Base-by-base conservation (phyloP, 2,329 filamentous ascomycete species). In the Botrytis hyacinthi region DNA sequence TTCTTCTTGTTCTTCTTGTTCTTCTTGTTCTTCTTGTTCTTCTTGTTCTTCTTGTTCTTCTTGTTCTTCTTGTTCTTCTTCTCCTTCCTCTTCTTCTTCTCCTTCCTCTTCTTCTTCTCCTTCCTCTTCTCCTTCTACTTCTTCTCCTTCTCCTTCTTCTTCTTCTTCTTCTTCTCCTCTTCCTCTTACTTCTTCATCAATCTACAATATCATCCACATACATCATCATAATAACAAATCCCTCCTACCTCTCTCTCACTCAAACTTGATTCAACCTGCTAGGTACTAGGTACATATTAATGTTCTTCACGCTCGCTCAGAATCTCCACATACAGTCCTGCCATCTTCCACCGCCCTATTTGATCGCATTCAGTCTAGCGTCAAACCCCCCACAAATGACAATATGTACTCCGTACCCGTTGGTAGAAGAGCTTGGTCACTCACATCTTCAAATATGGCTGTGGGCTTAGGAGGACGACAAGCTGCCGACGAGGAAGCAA, bases 401-500 rank as follows among this genome's bases (percentile, higher is more conserved):
- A 66, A 65, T 22, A 71, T 62, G 59, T 32, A 57, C 48, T 42
- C 65, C 48, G 46, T 66, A 42, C 59, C 72, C 44, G 57, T 75
- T 14, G 76, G 76, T 54, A 73, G 76, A n/a, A 72, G 70, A 29
- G 71, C 71, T 37, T 79, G 77, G 78, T 76, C 74, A n/a, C 72
- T 76, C 57, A 73, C 77, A 75, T 75, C 78, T 51, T 74, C 75
- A 51, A 78, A 77, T 63, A 80, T 81, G 79, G 77, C 79, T 32
- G 73, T 81, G 32, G 76, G 76, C 72, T 72, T 78, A 59, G 79
- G 77, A 61, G 75, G 79, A 37, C 75, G 79, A 71, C 79, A 80
- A 69, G 78, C 80, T 35, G 80, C 79, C 40, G 90, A 92, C 79
- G 90, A 92, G 80, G 90, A 92, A 82, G 89, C 90, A 62, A 86